Evolutionary conservation across 2,329 filamentous ascomycete species (phyloP).

Genomic region (Ceratocystis lukuohia): DNA sequence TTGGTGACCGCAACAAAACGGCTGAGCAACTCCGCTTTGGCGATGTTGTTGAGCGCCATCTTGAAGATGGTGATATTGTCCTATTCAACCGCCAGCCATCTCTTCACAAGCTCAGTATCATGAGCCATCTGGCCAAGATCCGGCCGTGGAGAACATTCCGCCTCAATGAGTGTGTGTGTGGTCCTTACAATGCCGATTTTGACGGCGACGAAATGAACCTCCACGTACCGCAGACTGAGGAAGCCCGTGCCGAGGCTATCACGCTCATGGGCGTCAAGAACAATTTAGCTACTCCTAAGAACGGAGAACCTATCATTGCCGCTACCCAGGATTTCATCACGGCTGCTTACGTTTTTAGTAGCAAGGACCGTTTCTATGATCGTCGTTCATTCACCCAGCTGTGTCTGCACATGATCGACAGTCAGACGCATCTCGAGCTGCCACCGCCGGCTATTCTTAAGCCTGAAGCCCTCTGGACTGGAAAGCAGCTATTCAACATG

Average conservation of each 20-base stretch:
- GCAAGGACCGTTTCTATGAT: constrained; percentile 87
- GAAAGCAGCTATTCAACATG: constrained; percentile 90
- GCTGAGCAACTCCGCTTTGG: constrained; percentile 65
- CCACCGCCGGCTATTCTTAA: constrained; percentile 79
- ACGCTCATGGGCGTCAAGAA: constrained; percentile 97
- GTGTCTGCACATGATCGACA: constrained; percentile 86
- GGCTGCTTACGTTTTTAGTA: constrained; percentile 77
- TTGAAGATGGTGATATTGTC: constrained; percentile 90
- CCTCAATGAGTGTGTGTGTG: constrained; percentile 95
- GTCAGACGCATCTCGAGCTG: constrained; percentile 62
- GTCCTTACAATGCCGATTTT: constrained; percentile 97
- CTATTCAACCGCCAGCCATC: constrained; percentile 97
- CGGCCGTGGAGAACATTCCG: constrained; percentile 92
- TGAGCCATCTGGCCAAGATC: constrained; percentile 87
- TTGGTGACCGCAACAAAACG: constrained; percentile 55
- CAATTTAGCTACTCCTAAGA: constrained; percentile 90
- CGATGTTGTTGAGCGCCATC: constrained; percentile 83
- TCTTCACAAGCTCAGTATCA: constrained; percentile 95
- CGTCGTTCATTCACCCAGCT: constrained; percentile 78
- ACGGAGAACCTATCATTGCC: constrained; percentile 93
- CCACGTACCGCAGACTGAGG: constrained; percentile 94
- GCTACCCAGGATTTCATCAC: constrained; percentile 99
- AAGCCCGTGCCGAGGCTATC: constrained; percentile 87
- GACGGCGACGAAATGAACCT: constrained; percentile 99
- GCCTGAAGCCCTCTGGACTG: constrained; percentile 81